Percentiles rank a stretch among this genome's conserved stretches.
phyloP scores from a whole-genome alignment of 345 rosid genomes.

The Reutealis trisperma region DNA sequence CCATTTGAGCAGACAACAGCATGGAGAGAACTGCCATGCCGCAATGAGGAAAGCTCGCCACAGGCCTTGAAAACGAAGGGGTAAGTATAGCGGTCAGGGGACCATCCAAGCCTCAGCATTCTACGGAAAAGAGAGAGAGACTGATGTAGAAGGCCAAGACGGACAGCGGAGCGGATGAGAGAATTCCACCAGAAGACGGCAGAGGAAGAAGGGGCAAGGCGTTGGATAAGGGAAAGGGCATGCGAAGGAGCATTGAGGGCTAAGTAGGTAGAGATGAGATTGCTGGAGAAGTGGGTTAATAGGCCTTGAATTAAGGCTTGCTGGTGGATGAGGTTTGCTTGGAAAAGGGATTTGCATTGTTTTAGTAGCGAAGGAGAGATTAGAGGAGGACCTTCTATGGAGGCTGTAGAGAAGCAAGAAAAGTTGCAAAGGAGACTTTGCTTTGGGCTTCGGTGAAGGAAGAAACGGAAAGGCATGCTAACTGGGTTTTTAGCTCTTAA shows the following conservation, averaged over 20 bases:
- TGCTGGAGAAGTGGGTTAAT: conserved; percentile 39
- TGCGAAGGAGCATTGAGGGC: conserved; percentile 44
- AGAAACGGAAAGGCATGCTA: conserved; percentile 4
- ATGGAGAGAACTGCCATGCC: conserved; percentile 53
- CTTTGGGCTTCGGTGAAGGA: not conserved
- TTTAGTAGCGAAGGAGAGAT: conserved; percentile 45
- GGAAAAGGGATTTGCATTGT: conserved; percentile 57
- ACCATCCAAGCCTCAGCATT: conserved; percentile 59
- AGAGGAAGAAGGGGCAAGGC: conserved; percentile 45
- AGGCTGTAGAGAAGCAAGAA: conserved; percentile 7
- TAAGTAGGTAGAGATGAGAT: conserved; percentile 69
- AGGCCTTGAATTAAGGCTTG: conserved; percentile 57
- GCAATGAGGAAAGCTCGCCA: conserved; percentile 49
- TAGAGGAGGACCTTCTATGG: conserved; percentile 17
- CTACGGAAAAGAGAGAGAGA: conserved; percentile 39
- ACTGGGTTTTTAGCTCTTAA: not conserved
- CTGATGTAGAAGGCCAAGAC: conserved; percentile 36
- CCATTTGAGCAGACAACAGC: conserved; percentile 45
- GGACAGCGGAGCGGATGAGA: conserved; percentile 53
- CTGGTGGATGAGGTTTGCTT: conserved; percentile 61
- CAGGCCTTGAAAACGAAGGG: conserved; percentile 81
- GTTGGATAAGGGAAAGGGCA: conserved; percentile 57
- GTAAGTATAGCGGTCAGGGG: conserved; percentile 72
- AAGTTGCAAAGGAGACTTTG: not conserved
- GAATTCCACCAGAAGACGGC: conserved; percentile 73